These are phyloP conservation scores for cucumber (Cucumis sativus) DNA, from an alignment of 306 rosid genomes.

Conservation along the genomic window DNA sequence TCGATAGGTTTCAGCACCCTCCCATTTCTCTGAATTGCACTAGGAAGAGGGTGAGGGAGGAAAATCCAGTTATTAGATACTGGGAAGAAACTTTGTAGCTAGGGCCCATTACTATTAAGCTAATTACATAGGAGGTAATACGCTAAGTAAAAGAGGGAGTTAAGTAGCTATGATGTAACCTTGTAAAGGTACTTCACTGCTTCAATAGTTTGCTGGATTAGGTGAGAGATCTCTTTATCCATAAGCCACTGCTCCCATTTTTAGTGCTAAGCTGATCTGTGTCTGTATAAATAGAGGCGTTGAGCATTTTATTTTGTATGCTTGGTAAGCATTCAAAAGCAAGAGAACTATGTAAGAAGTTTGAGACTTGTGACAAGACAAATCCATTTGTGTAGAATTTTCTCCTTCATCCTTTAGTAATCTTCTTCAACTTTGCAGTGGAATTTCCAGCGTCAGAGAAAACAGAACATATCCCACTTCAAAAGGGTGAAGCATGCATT, in stretches of 20 bases:
- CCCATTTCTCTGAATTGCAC: neutral
- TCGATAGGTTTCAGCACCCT: neutral
- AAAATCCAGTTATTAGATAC: neutral
- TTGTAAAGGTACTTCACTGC: neutral
- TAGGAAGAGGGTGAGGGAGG: neutral
- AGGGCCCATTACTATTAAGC: neutral
- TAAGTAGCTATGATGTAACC: neutral
- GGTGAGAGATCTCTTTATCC: neutral
- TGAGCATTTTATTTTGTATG: neutral
- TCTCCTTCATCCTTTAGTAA: neutral
- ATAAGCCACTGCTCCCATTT: neutral
- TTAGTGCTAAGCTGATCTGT: neutral
- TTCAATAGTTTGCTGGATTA: neutral
- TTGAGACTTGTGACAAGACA: neutral
- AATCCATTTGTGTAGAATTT: neutral
- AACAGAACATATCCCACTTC: neutral
- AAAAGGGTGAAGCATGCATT: neutral
- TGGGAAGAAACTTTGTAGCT: neutral
- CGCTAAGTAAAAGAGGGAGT: neutral
- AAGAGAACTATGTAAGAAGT: neutral
- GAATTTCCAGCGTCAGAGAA: too few relatives aligned
- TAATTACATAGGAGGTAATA: neutral
- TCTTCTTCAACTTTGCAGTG: neutral
- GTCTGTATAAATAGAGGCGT: neutral
- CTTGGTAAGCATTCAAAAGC: neutral